A percentile compares a stretch with the other conserved stretches of the same genome.
phyloP scores from a whole-genome alignment of 768 basidiomycete species.

The Lactarius akahatsu region DNA sequence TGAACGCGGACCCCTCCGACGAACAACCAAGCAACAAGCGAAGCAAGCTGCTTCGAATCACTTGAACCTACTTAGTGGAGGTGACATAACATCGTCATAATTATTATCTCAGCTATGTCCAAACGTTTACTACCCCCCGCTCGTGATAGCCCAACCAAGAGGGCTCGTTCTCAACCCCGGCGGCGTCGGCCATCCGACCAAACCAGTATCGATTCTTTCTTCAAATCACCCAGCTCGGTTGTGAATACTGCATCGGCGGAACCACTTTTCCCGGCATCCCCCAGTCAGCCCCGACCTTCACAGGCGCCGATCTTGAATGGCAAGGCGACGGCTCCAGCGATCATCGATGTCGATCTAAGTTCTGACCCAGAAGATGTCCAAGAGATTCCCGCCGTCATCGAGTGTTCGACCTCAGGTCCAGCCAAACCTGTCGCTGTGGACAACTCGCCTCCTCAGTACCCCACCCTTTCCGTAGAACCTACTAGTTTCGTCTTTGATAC shows the following conservation, averaged over 20 bases:
- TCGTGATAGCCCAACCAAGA: constrained; percentile 4
- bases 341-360: constrained; percentile 39
- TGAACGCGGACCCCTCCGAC: constrained; percentile 6
- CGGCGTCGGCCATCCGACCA: constrained; percentile 11
- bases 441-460: constrained; percentile 29
- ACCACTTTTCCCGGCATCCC: background rate
- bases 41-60: constrained; percentile 2
- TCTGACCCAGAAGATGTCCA: constrained; percentile 28
- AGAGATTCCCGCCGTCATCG: constrained; percentile 1
- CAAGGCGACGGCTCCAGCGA: constrained; percentile 25
- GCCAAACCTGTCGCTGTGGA: background rate
- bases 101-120: constrained; percentile 16
- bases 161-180: constrained; percentile 3
- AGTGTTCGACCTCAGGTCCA: background rate
- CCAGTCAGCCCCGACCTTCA: background rate
- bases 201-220: constrained; percentile 24
- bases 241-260: constrained; percentile 16
- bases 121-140: constrained; percentile 17
- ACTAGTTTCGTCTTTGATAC: constrained; percentile 42
- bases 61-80: background rate
- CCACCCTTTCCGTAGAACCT: constrained; percentile 50
- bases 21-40: constrained; percentile 6
- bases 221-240: constrained; percentile 14
- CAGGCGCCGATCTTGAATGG: constrained; percentile 10
- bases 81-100: constrained; percentile 22